Evolutionary conservation across 768 basidiomycete species (phyloP).

Genomic region (Auriscalpium orientale): DNA sequence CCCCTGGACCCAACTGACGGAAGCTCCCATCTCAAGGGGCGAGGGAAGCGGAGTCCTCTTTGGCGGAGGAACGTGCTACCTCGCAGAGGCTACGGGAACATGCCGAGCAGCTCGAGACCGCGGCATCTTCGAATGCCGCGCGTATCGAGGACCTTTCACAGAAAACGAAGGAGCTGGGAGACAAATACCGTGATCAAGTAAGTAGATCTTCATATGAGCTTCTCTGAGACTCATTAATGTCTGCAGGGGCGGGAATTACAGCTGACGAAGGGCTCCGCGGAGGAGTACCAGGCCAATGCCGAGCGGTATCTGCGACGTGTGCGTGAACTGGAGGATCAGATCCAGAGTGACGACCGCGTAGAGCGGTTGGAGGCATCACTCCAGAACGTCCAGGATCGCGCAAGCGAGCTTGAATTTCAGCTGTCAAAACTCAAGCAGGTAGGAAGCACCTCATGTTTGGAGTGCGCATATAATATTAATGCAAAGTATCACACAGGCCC

Average conservation of each 20-base stretch:
- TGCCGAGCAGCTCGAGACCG: constrained; percentile 35
- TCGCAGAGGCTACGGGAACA: constrained; percentile 19
- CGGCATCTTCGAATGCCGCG: constrained; percentile 29
- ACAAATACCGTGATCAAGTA: constrained; percentile 46
- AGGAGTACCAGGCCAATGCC: constrained; percentile 45
- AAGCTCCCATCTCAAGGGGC: constrained; percentile 12
- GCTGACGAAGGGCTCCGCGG: constrained; percentile 43
- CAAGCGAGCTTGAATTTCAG: constrained; percentile 79
- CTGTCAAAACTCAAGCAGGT: constrained; percentile 76
- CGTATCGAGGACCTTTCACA: constrained; percentile 35
- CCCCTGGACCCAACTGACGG: not conserved
- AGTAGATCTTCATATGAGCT: not conserved
- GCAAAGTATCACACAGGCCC: constrained; percentile 38
- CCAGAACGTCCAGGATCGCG: constrained; percentile 73
- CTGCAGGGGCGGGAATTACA: constrained; percentile 73
- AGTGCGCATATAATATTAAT: constrained; percentile 1
- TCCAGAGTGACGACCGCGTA: constrained; percentile 76
- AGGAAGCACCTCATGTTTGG: constrained; percentile 9
- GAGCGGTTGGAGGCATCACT: constrained; percentile 66
- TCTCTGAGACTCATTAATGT: not conserved
- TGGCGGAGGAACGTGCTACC: constrained; percentile 16
- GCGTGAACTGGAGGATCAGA: constrained; percentile 72
- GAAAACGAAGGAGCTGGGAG: constrained; percentile 49
- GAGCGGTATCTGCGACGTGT: constrained; percentile 49
- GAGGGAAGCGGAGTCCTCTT: constrained; percentile 17